Conservation (phyloP, 2,329 filamentous ascomycete genomes). For the Cladophialophora psammophila region DNA sequence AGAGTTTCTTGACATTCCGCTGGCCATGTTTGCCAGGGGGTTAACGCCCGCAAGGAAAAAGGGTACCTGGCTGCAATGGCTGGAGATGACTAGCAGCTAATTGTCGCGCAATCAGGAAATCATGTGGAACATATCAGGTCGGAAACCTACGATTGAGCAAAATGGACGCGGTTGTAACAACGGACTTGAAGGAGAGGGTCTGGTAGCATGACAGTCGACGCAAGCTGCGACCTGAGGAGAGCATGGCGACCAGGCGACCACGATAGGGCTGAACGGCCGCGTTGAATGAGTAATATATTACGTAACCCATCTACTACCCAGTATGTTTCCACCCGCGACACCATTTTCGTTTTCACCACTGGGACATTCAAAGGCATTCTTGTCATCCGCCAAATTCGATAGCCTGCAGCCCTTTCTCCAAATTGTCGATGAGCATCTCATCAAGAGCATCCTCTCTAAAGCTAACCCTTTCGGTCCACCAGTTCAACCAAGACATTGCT, state of each 20-base stretch:
- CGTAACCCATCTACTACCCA: background rate
- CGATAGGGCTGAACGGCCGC: background rate
- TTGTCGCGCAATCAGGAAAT: constrained; percentile 3
- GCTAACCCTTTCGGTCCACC: constrained; percentile 66
- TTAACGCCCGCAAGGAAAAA: constrained; percentile 11
- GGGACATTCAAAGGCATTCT: background rate
- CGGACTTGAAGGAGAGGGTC: background rate
- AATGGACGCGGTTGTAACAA: background rate
- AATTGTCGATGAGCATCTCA: constrained; percentile 38
- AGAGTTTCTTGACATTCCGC: constrained; percentile 36
- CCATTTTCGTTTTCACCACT: too few species aligned
- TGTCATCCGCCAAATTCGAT: constrained; percentile 13
- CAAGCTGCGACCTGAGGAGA: background rate
- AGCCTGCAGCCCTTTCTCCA: constrained; percentile 31
- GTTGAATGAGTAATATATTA: background rate
- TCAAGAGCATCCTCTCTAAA: constrained; percentile 63
- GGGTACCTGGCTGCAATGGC: constrained; percentile 2
- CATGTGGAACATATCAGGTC: background rate
- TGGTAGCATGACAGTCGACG: constrained; percentile 4
- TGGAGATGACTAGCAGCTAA: background rate
- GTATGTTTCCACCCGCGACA: too few species aligned
- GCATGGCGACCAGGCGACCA: background rate
- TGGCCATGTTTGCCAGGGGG: constrained; percentile 45
- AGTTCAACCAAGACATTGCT: constrained; percentile 67
- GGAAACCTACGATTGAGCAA: background rate